Base-by-base conservation (phyloP, 441 rosid species). In the Arabidopsis lyrata region DNA sequence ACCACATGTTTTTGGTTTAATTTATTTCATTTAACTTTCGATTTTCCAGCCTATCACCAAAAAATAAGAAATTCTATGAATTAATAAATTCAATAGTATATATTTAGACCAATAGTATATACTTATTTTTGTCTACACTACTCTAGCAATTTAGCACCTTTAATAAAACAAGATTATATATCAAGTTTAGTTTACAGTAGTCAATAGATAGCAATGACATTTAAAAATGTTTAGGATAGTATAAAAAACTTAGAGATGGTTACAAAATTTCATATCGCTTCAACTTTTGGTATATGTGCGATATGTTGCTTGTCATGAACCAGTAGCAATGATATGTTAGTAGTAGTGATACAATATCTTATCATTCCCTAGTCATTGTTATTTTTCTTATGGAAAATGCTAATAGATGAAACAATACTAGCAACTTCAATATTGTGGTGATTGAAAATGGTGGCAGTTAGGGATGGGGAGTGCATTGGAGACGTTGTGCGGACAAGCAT, bases 381-480 rank as follows among this genome's bases (percentile, higher is more conserved):
- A 63, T 0, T 10, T 11, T 42, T 34, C 44, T 18, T 35, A 24
- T 15, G 52, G 13, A 53, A 53, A 36, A 7, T 27, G 8, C 52
- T 55, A 22, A 58, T 29, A 50, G 53, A 70, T 60, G 52, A 47
- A 12, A 31, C 60, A 49, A 38, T 8, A 5, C 2, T 27, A 22
- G 9, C 35, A 44, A 35, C 13, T 5, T 20, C 3, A 42, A 63
- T 16, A 15, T 12, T 38, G 32, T 64, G 56, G n/a, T 45, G 35
- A 45, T 77, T 42, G 14, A n/a, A 53, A 62, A 34, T 69, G 66
- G 55, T 63, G 11, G 82, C 83, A 90, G 96, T 54, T 89, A 73
- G 98, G 95, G 39, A 89, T 88, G 96, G 94, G 96, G 36, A 88
- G 94, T 76, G 96, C 92, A 10, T 68, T 87, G 81, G 97, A 88